These are phyloP conservation scores for Aspergillus japonicus DNA, from an alignment of 2,329 filamentous ascomycete genomes.

Conservation along the genomic window DNA sequence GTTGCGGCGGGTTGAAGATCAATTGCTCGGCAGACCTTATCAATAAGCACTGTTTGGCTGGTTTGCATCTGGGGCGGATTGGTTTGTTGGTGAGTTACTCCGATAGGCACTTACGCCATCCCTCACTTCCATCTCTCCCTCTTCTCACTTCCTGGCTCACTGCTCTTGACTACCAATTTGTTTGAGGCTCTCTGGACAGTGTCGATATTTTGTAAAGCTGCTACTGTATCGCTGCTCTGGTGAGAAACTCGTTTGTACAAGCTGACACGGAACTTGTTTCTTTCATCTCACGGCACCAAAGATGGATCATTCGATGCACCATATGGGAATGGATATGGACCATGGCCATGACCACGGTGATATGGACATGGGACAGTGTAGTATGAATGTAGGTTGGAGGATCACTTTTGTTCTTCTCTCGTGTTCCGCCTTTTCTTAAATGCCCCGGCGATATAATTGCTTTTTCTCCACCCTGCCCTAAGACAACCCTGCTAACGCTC, in stretches of 20 bases:
- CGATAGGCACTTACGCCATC: constrained; percentile 6
- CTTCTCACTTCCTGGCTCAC: background rate
- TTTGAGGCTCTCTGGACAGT: background rate
- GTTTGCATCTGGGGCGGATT: constrained; percentile 36
- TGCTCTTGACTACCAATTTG: background rate
- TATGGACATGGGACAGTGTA: constrained; percentile 70
- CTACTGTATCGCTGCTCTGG: too few species aligned
- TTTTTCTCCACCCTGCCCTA: background rate
- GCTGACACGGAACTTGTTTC: background rate
- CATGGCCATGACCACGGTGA: constrained; percentile 48
- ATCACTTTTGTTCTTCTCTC: background rate
- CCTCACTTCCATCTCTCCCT: background rate
- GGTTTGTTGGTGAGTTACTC: constrained; percentile 33
- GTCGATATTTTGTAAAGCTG: too few species aligned
- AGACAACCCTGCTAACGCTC: constrained; percentile 6
- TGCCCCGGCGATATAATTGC: background rate
- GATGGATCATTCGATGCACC: constrained; percentile 42
- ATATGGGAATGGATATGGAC: constrained; percentile 42
- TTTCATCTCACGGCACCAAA: background rate
- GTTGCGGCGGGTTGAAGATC: background rate
- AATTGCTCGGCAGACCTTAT: constrained; percentile 20
- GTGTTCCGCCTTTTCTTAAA: background rate
- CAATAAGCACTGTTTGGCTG: constrained; percentile 29
- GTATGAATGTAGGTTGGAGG: constrained; percentile 72
- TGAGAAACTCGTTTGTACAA: too few species aligned